phyloP scores from a whole-genome alignment of 371 early-diverging fungal species.

The Mucor circinelloides region DNA sequence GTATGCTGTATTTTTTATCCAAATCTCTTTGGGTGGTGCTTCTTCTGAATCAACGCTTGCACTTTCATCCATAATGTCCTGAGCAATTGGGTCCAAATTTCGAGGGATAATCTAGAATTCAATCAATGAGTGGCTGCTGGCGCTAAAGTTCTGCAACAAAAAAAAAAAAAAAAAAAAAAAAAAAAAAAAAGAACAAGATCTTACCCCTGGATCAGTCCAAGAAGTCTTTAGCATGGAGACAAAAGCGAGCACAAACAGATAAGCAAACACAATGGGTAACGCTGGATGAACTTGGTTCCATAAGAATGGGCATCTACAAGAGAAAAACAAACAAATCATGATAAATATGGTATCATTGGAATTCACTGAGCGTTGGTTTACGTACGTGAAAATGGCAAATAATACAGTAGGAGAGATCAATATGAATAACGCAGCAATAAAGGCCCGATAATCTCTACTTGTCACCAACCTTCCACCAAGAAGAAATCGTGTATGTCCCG shows the following conservation, averaged over 20 bases:
- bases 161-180: not conserved
- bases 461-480: constrained; percentile 72
- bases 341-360: not conserved
- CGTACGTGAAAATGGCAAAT: constrained; percentile 71
- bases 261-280: constrained; percentile 72
- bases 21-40: constrained; percentile 58
- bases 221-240: constrained; percentile 82
- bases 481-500: constrained; percentile 56
- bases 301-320: constrained; percentile 65
- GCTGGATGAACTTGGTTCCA: constrained; percentile 65
- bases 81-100: constrained; percentile 60
- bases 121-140: not conserved
- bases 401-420: constrained; percentile 63
- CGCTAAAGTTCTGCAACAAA: not conserved
- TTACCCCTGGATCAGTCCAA: constrained; percentile 90
- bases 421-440: constrained; percentile 63
- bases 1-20: constrained; percentile 64
- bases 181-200: not conserved
- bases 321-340: not conserved
- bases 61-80: constrained; percentile 24
- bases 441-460: constrained; percentile 64
- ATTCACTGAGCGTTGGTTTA: not conserved
- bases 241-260: constrained; percentile 68
- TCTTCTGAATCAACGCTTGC: constrained; percentile 40
- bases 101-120: constrained; percentile 67